A percentile compares a stretch with the other conserved stretches of the same genome.
Conservation (phyloP, 2,329 filamentous ascomycete species). For the Penicillium sp. region DNA sequence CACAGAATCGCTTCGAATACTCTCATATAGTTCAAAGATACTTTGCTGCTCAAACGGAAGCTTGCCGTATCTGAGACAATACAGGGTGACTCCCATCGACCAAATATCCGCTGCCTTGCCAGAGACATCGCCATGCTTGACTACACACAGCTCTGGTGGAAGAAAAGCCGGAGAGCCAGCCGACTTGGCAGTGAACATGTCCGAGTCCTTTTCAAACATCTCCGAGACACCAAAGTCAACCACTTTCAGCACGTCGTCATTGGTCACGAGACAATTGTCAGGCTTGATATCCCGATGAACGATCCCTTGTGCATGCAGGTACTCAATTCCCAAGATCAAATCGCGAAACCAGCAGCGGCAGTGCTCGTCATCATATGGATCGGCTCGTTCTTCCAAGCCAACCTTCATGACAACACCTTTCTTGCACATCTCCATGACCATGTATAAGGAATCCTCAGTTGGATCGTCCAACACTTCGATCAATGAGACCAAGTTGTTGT, state of each 20-base stretch:
- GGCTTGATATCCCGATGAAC: slow-evolving; percentile 98
- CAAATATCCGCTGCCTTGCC: slow-evolving; percentile 93
- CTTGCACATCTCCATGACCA: slow-evolving; percentile 99
- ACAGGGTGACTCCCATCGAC: slow-evolving; percentile 97
- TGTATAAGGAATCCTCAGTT: slow-evolving; percentile 93
- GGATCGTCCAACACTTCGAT: slow-evolving; percentile 96
- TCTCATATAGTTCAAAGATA: slow-evolving; percentile 86
- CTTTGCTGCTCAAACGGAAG: slow-evolving; percentile 83
- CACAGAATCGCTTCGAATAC: slow-evolving; percentile 76
- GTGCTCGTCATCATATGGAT: slow-evolving; percentile 80
- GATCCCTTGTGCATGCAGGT: slow-evolving; percentile 91
- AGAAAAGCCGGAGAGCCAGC: slow-evolving; percentile 95
- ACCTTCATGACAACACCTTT: slow-evolving; percentile 98
- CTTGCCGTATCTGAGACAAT: slow-evolving; percentile 85
- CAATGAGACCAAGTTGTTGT: slow-evolving; percentile 89
- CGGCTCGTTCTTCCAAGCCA: slow-evolving; percentile 79
- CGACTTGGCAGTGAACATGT: slow-evolving; percentile 92
- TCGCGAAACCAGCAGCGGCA: slow-evolving; percentile 95
- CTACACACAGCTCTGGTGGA: slow-evolving; percentile 87
- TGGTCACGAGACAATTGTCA: slow-evolving; percentile 88
- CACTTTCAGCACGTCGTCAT: slow-evolving; percentile 93
- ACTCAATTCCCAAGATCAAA: slow-evolving; percentile 92
- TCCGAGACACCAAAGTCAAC: slow-evolving; percentile 99
- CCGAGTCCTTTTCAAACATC: slow-evolving; percentile 87
- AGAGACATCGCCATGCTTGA: slow-evolving; percentile 83